Conservation (phyloP, 129 eudicot genomes). For the Flaveria sonorensis region DNA sequence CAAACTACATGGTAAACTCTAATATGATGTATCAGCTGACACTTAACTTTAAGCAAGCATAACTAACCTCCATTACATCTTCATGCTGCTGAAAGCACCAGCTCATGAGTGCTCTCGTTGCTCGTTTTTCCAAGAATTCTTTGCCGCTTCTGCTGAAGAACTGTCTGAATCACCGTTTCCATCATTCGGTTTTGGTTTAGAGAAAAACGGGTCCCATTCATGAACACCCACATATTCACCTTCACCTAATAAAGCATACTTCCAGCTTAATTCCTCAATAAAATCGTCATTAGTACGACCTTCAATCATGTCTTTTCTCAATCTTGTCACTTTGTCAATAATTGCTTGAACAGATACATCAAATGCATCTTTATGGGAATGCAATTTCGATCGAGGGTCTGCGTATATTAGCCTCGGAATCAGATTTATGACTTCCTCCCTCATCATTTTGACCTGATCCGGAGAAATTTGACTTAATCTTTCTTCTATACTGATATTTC, state of each 20-base stretch:
- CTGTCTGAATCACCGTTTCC: constrained; percentile 41
- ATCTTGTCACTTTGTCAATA: constrained; percentile 69
- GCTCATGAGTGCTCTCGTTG: constrained; percentile 60
- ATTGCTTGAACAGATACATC: constrained; percentile 68
- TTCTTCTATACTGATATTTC: constrained; percentile 37
- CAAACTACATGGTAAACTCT: constrained; percentile 27
- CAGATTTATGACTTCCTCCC: constrained; percentile 51
- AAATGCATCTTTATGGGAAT: constrained; percentile 51
- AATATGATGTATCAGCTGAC: constrained; percentile 29
- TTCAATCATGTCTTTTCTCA: constrained; percentile 69
- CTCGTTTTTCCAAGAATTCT: constrained; percentile 90
- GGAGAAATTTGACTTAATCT: constrained; percentile 37
- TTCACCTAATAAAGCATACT: constrained; percentile 80
- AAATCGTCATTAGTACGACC: constrained; percentile 64
- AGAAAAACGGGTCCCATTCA: constrained; percentile 91
- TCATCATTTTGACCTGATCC: constrained; percentile 43
- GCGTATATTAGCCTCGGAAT: constrained; percentile 54
- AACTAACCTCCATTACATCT: constrained; percentile 34
- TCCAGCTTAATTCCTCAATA: constrained; percentile 91
- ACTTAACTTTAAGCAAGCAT: constrained; percentile 25
- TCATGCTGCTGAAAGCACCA: constrained; percentile 8
- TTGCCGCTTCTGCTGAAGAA: constrained; percentile 61
- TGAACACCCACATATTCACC: constrained; percentile 72
- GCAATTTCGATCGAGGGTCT: constrained; percentile 39
- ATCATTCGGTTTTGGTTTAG: constrained; percentile 57